These are phyloP conservation scores for Pilatotrama ljubarskyi DNA, from an alignment of 768 basidiomycete species.

Conservation along the genomic window DNA sequence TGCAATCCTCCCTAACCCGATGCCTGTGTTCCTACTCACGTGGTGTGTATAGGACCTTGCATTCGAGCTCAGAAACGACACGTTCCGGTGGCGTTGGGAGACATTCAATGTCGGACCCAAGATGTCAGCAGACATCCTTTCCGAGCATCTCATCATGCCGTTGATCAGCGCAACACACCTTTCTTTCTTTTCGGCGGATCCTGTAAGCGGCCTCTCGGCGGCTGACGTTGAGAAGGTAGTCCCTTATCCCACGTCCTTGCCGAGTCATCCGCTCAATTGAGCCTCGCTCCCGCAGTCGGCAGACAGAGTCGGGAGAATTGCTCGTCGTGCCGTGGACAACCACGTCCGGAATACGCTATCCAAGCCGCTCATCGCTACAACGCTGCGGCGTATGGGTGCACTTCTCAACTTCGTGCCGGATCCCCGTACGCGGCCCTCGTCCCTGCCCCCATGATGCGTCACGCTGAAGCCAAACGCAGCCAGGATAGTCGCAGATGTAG, in stretches of 20 bases:
- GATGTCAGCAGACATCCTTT: constrained; percentile 69
- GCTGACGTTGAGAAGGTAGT: constrained; percentile 66
- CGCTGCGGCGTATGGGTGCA: constrained; percentile 69
- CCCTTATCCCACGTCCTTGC: not conserved
- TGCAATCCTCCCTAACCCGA: constrained; percentile 34
- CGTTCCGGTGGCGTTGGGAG: constrained; percentile 83
- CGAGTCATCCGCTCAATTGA: constrained; percentile 11
- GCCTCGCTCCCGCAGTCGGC: constrained; percentile 46
- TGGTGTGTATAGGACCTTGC: constrained; percentile 57
- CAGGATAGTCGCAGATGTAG: constrained; percentile 46
- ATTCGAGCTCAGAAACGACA: constrained; percentile 55
- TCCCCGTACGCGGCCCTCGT: constrained; percentile 52
- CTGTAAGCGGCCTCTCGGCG: constrained; percentile 54
- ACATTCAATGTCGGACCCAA: constrained; percentile 62
- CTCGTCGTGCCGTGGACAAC: constrained; percentile 65
- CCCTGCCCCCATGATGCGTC: constrained; percentile 14
- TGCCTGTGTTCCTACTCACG: constrained; percentile 19
- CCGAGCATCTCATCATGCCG: constrained; percentile 76
- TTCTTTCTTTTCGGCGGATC: constrained; percentile 61
- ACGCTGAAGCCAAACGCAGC: constrained; percentile 40
- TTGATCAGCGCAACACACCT: constrained; percentile 71
- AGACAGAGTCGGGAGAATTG: constrained; percentile 70
- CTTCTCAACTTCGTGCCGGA: constrained; percentile 66
- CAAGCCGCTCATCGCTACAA: constrained; percentile 66
- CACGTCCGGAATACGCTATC: constrained; percentile 73